These are phyloP conservation scores for Mortierella sp. DNA, from an alignment of 371 early-diverging fungal genomes.

Conservation along the genomic window DNA sequence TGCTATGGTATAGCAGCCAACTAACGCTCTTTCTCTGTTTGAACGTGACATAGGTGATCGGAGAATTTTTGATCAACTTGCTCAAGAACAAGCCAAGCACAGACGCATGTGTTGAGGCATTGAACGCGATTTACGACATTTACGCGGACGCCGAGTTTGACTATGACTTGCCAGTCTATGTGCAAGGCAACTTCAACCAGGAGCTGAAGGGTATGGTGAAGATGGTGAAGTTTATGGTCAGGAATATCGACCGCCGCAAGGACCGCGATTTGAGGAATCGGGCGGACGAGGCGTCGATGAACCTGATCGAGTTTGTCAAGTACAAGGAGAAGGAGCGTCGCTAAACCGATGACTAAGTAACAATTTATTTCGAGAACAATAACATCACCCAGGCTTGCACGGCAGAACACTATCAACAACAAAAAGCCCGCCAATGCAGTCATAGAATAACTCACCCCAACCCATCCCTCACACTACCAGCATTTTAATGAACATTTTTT, in stretches of 20 bases:
- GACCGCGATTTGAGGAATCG: constrained; percentile 78
- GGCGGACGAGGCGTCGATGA: constrained; percentile 86
- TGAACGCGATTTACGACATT: constrained; percentile 90
- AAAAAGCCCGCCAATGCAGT: background rate
- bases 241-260: constrained; percentile 80
- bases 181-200: constrained; percentile 73
- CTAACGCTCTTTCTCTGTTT: background rate
- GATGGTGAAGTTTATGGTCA: constrained; percentile 65
- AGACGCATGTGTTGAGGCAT: constrained; percentile 77
- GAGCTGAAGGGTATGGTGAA: constrained; percentile 70
- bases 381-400: background rate
- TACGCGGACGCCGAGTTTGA: constrained; percentile 89
- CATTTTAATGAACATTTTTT: background rate
- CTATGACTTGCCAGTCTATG: constrained; percentile 89
- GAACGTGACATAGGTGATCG: constrained; percentile 61
- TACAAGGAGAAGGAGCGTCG: constrained; percentile 81
- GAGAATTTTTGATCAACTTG: constrained; percentile 69
- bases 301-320: constrained; percentile 86
- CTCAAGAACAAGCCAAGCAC: constrained; percentile 60
- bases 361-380: background rate
- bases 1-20: background rate
- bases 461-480: background rate
- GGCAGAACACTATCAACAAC: background rate
- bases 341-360: constrained; percentile 21
- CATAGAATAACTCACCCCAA: background rate